phyloP scores from a whole-genome alignment of 2,329 filamentous ascomycete genomes.

The Verticillium dahliae region DNA sequence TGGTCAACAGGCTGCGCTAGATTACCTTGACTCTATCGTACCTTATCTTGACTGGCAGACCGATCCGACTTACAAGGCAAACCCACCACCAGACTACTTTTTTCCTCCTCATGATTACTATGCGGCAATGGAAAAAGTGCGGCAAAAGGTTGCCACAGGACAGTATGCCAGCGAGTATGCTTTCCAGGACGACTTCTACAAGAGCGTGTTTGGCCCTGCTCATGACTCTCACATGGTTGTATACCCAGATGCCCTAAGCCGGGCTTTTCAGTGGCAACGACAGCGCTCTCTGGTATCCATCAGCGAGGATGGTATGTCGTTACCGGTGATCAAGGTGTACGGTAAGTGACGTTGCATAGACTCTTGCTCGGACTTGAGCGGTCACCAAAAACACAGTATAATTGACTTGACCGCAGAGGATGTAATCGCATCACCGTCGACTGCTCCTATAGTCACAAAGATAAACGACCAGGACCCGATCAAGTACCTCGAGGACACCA shows the following conservation, averaged over 20 bases:
- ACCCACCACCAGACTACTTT: conserved; percentile 43
- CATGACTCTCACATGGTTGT: conserved; percentile 35
- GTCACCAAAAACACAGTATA: no score
- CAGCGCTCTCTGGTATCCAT: conserved; percentile 32
- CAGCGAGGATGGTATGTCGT: conserved; percentile 25
- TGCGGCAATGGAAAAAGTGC: conserved; percentile 23
- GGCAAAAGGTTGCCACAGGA: conserved; percentile 21
- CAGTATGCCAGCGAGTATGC: conserved; percentile 30
- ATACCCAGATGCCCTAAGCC: conserved; percentile 31
- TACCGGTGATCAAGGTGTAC: conserved; percentile 41
- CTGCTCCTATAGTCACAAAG: conserved; percentile 14
- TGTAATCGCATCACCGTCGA: conserved; percentile 20
- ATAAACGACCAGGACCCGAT: conserved; percentile 19
- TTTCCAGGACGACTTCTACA: conserved; percentile 33
- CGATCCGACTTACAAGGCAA: conserved; percentile 37
- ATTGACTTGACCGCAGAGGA: conserved; percentile 13
- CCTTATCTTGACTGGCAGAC: conserved; percentile 41
- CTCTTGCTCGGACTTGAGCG: no score
- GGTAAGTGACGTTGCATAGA: conserved; percentile 9
- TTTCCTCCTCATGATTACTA: conserved; percentile 35
- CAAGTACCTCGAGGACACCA: conserved; percentile 14
- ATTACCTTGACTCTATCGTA: conserved; percentile 26
- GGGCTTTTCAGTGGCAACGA: conserved; percentile 27
- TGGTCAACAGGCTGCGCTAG: conserved; percentile 20
- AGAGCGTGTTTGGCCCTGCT: conserved; percentile 25